Conservation (phyloP, 1,284 basidiomycete species). For the Caloboletus inedulis region DNA sequence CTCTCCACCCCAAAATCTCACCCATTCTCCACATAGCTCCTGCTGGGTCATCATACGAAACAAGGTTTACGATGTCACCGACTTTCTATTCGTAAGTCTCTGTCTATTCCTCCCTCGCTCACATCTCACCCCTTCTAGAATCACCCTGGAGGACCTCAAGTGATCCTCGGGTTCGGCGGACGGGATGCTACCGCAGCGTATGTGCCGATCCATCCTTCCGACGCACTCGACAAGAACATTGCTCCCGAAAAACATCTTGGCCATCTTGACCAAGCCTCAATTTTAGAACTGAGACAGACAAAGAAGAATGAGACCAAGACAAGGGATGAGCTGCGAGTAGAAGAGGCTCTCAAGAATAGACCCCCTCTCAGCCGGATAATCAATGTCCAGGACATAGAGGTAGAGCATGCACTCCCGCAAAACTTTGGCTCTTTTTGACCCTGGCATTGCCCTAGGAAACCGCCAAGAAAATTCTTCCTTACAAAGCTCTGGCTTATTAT, state of each 20-base stretch:
- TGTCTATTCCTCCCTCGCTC: background rate
- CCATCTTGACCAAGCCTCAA: conserved; percentile 53
- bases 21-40: conserved; percentile 41
- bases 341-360: conserved; percentile 55
- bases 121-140: conserved; percentile 42
- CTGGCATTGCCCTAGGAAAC: conserved; percentile 40
- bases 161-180: conserved; percentile 79
- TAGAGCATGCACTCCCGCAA: conserved; percentile 24
- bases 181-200: conserved; percentile 73
- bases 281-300: conserved; percentile 40
- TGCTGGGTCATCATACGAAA: conserved; percentile 87
- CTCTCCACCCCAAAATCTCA: background rate
- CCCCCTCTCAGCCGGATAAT: conserved; percentile 69
- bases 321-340: conserved; percentile 69
- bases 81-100: conserved; percentile 64
- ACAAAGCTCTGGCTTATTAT: conserved; percentile 80
- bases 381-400: conserved; percentile 77
- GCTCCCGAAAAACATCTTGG: conserved; percentile 70
- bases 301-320: conserved; percentile 50
- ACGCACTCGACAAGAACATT: conserved; percentile 68
- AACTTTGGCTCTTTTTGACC: background rate
- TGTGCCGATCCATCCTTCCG: conserved; percentile 70
- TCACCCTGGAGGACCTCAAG: conserved; percentile 78
- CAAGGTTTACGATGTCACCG: conserved; percentile 81
- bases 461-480: conserved; percentile 63